Base-by-base conservation (phyloP, 2,329 filamentous ascomycete species). In the Calonectria henricotiae region DNA sequence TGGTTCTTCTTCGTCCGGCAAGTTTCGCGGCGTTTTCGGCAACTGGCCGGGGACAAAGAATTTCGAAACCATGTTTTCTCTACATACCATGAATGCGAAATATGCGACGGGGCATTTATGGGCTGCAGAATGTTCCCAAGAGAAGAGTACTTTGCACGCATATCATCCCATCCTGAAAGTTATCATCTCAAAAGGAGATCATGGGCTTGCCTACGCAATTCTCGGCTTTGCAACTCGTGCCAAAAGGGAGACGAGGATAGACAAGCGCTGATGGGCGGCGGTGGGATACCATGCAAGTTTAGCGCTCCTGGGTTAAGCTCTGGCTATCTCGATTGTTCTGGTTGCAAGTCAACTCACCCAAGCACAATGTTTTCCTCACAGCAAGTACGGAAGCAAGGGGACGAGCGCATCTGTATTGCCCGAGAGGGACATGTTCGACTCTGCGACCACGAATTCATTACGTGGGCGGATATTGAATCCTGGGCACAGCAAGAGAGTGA, bases 201-300 rank as follows among this genome's bases (percentile, higher is more conserved):
- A 58, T 58, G 51, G 51, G 51, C 51, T n/a, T 58, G 23, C 17
- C 35, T 58, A n/a, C 51, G 51, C 51, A 58, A n/a, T 4, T 20
- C 1, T 15, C 32, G 51, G 11, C 51, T 58, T 39, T 58, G 51
- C 32, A 1, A 13, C 13, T 1, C 51, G 4, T 58, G 51, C 35
- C 32, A 25, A 58, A 39, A 13, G 6, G 32, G 51, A 15, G 51
- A 58, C 20, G 35, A 58, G n/a, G 20, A 58, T 25, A 58, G 51
- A 58, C n/a, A 58, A 39, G 15, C 3, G 13, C 20, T 15, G 15
- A 58, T 58, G 51, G n/a, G 20, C 1, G 32, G 32, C 1, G 23
- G n/a, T 17, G 51, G 51, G 3, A 58, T 58, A n/a, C 3, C 32
- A 25, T 58, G 51, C 20, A 58, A 30, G 23, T 58, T 58, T 27